Percentiles rank a stretch among this genome's conserved stretches.
Conservation (phyloP, 2,329 filamentous ascomycete species). For the Escovopsis sp. region DNA sequence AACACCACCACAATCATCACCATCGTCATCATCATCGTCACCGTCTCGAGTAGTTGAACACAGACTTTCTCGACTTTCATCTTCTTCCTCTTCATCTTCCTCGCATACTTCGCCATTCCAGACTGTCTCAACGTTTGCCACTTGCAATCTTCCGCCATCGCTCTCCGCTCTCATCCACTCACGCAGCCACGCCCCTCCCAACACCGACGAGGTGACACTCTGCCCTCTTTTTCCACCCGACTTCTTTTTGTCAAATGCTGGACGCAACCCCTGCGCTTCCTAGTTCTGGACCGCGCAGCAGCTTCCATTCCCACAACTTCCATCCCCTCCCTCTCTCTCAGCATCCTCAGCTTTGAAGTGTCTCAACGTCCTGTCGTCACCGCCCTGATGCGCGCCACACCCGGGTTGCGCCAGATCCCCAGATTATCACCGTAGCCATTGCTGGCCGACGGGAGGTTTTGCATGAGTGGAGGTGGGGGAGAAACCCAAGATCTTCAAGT, state of each 20-base stretch:
- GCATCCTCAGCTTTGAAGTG: slow-evolving; percentile 13
- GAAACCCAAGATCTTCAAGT: too few relatives aligned
- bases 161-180: slow-evolving; percentile 12
- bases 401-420: background rate
- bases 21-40: slow-evolving; percentile 1
- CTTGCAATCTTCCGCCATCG: slow-evolving; percentile 5
- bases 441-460: background rate
- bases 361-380: slow-evolving; percentile 19
- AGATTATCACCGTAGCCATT: background rate
- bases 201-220: slow-evolving; percentile 6
- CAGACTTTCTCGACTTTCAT: slow-evolving; percentile 3
- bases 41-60: slow-evolving; percentile 3
- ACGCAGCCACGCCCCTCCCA: slow-evolving; percentile 12
- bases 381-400: slow-evolving; percentile 13
- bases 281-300: slow-evolving; percentile 3
- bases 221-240: slow-evolving; percentile 2
- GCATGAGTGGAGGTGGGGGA: too few relatives aligned
- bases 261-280: slow-evolving; percentile 8
- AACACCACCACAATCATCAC: background rate
- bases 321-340: slow-evolving; percentile 5
- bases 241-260: slow-evolving; percentile 8
- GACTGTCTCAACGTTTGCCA: background rate
- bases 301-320: background rate
- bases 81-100: slow-evolving; percentile 5
- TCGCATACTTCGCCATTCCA: background rate